phyloP scores from a whole-genome alignment of 495 filamentous ascomycete species.

The Neurospora sp. region DNA sequence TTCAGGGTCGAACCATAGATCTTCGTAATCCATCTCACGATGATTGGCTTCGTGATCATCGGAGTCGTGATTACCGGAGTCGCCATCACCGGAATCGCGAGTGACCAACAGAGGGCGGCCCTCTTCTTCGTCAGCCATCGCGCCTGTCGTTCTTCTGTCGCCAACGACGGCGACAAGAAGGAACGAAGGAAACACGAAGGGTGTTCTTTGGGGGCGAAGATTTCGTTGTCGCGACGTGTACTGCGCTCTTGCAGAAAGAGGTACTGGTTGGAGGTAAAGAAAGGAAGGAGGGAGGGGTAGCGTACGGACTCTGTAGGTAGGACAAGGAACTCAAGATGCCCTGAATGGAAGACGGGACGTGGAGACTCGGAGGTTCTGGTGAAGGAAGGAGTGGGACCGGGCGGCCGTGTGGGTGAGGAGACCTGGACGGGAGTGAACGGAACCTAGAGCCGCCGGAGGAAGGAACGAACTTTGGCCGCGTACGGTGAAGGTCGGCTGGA shows the following conservation, averaged over 20 bases:
- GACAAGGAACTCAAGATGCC: too few species aligned
- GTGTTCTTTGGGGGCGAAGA: neutral
- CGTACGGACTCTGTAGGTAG: neutral
- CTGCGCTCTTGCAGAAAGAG: neutral
- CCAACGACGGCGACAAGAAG: neutral
- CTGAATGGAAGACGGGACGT: too few species aligned
- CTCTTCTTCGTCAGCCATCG: neutral
- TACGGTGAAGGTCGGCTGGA: neutral
- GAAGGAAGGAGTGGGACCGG: too few species aligned
- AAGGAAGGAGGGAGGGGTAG: neutral
- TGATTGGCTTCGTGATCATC: neutral
- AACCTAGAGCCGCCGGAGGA: too few species aligned
- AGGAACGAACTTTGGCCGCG: neutral
- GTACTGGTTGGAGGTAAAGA: neutral
- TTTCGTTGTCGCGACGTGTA: neutral
- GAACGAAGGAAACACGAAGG: neutral
- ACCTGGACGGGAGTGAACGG: too few species aligned
- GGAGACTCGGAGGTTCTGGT: too few species aligned
- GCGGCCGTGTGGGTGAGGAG: too few species aligned
- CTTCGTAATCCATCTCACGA: neutral
- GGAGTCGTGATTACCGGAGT: neutral
- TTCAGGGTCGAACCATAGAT: neutral
- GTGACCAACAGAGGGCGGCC: neutral
- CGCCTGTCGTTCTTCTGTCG: neutral
- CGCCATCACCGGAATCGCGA: neutral